A percentile compares a stretch with the other conserved stretches of the same genome.
phyloP scores from a whole-genome alignment of 2,329 filamentous ascomycete genomes.

The Calcarisporium arbuscula region DNA sequence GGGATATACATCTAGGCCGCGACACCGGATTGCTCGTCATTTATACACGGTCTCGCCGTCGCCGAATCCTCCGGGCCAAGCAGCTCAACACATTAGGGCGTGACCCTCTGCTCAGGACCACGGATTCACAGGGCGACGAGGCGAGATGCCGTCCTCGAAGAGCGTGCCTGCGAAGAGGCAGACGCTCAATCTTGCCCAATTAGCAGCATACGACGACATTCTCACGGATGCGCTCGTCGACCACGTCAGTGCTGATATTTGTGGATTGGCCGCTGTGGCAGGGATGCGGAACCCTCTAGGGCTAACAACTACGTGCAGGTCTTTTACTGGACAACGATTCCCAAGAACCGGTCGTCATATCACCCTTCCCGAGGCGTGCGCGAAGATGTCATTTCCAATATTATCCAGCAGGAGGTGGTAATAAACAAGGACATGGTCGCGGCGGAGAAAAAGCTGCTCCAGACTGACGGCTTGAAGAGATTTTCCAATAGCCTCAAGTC shows the following conservation, averaged over 20 bases:
- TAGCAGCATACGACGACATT: slow-evolving; percentile 92
- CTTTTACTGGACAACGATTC: slow-evolving; percentile 94
- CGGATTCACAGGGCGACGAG: too few species aligned
- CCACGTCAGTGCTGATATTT: slow-evolving; percentile 71
- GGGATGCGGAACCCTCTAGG: not conserved
- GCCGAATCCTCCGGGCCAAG: too few species aligned
- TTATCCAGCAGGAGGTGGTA: slow-evolving; percentile 61
- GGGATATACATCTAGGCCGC: too few species aligned
- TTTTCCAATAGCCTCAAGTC: slow-evolving; percentile 64
- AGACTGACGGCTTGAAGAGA: slow-evolving; percentile 65
- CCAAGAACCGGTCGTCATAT: slow-evolving; percentile 87
- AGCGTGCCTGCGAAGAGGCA: slow-evolving; percentile 49
- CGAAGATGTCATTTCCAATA: slow-evolving; percentile 54
- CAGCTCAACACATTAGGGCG: too few species aligned
- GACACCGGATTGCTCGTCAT: too few species aligned
- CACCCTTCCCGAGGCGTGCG: slow-evolving; percentile 74
- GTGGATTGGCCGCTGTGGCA: too few species aligned
- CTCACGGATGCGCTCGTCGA: slow-evolving; percentile 93
- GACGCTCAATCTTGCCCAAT: slow-evolving; percentile 75
- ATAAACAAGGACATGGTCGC: slow-evolving; percentile 63
- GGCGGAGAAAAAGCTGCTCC: slow-evolving; percentile 67
- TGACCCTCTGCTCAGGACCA: too few species aligned
- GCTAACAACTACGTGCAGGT: slow-evolving; percentile 47
- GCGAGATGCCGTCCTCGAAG: slow-evolving; percentile 32
- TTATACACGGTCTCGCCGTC: too few species aligned